Evolutionary conservation across 2,329 filamentous ascomycete genomes (phyloP), one percentile per base, ranked within the genome.

Genomic region (Fusarium pilosicola): DNA sequence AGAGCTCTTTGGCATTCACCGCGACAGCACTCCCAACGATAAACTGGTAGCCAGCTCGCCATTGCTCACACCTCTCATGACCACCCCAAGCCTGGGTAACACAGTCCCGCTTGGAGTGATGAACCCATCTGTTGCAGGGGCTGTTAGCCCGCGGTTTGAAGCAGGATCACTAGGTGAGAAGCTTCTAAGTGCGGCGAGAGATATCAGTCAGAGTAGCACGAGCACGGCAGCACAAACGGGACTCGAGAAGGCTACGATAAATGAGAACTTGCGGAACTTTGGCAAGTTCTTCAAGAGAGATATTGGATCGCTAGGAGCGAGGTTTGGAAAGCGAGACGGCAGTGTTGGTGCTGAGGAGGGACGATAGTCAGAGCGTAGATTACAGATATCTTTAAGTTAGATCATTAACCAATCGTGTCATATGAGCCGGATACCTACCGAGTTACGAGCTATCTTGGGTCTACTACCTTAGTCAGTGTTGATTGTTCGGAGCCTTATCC

Each of bases 221-320:
- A 59, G 76, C 49, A 66, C 74, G n/a, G 77, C 62, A 75, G 84
- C 79, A 42, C 83, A 84, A 70, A 85, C 74, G 20, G 85, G 83
- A 22, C 79, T 86, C 62, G 86, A 89, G 62, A 90, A 92, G 77
- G 90, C 89, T 13, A 94, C 93, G 59, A 89, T 98, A 73, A 97
- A 98, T 80, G 95, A 97, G 83, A 98, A 98, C 82, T 81, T 98
- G 83, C 95, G 94, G 85, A 97, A 94, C 81, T 94, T 99, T 83
- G 96, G 96, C 30, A 98, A 97, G 83, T 98, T 98, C 84, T 98
- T 98, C 85, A 91, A 93, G 71, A 87, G 96, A 72, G 96, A 98
- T 84, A 91, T 96, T 72, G 93, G 93, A 36, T 90, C 91, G 6
- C 88, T 96, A 73, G 92, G 93, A 5, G 90, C 89, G 17, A 85